These are phyloP conservation scores for Pythium grandisporangium DNA, from an alignment of 352 stramenopile genomes.

Conservation along the genomic window DNA sequence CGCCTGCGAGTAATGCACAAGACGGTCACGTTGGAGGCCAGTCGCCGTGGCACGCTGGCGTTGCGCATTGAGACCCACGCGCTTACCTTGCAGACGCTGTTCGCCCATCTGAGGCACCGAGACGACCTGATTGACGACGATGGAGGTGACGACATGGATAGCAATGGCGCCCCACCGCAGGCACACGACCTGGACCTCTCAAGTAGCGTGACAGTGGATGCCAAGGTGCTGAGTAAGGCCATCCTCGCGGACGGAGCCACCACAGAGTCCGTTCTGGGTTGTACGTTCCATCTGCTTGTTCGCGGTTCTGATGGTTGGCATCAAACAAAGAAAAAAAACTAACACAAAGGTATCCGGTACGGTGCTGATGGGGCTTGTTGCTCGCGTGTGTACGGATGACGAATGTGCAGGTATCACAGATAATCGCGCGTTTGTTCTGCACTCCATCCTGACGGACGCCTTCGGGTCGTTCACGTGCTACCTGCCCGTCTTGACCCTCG, in stretches of 20 bases:
- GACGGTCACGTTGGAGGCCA: constrained; percentile 69
- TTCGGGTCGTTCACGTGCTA: constrained; percentile 84
- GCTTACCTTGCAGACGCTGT: constrained; percentile 68
- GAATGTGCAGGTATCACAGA: constrained; percentile 53
- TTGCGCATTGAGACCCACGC: constrained; percentile 62
- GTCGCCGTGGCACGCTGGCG: constrained; percentile 49
- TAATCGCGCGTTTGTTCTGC: constrained; percentile 65
- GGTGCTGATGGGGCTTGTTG: too few species aligned
- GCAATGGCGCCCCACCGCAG: too few species aligned
- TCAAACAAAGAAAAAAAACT: too few species aligned
- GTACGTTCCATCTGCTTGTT: too few species aligned
- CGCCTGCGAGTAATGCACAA: constrained; percentile 66
- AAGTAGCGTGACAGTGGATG: constrained; percentile 61
- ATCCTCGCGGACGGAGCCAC: constrained; percentile 66
- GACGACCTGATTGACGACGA: constrained; percentile 58
- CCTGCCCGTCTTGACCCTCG: constrained; percentile 59
- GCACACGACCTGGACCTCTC: too few species aligned
- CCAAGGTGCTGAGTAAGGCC: constrained; percentile 66
- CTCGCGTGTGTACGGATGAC: too few species aligned
- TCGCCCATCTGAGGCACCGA: constrained; percentile 62
- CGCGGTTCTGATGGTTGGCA: too few species aligned
- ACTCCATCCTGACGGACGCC: constrained; percentile 63
- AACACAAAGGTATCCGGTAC: too few species aligned
- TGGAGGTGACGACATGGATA: constrained; percentile 20
- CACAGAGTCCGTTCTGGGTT: constrained; percentile 65